Base-by-base conservation (phyloP, 768 basidiomycete genomes). In the Serendipita sp. region DNA sequence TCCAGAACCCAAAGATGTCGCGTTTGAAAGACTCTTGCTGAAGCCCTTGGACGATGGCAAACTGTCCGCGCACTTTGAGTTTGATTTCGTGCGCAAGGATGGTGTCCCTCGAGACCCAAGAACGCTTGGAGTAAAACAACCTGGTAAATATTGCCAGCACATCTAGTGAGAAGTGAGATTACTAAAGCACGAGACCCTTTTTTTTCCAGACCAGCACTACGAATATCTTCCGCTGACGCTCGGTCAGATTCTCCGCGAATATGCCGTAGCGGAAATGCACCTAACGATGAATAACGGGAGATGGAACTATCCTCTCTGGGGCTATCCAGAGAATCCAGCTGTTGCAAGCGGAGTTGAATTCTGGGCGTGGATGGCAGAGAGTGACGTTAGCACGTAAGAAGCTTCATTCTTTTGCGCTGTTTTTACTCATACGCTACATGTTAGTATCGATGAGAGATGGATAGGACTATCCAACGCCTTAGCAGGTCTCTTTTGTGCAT, bases 401-500 rank as follows among this genome's bases (percentile, higher is more conserved):
- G 14, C 11, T 61, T 24, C 4, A 38, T 56, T 44, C 26, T 24
- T 42, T 1, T 14, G 44, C 30, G 51, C 41, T 4, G 7, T 22
- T 14, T 33, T 31, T 53, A 28, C 58, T 1, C n/a, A 62, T 24
- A 42, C 44, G 5, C 45, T 5, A 17, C 45, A 16, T 16, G 5
- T 13, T 53, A 91, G 88, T 22, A 74, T 86, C 31, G 86, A 90
- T 65, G 76, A 80, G 50, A 82, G 88, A 28, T 97, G 94, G 93
- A 78, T 79, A 64, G 86, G 85, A 5, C 79, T 96, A 3, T 83
- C 91, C 24, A 94, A 95, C 68, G 86, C 90, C 4, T 78, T 97
- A 1, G 86, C 92, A 0, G 96, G 96, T 20, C 76, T 97, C 3
- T 97, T 99, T 74, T 98, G 96, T 68, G 91, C 95, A 9, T 92